Conservation (phyloP, 305 asterid species). For the Solanum hybrid region DNA sequence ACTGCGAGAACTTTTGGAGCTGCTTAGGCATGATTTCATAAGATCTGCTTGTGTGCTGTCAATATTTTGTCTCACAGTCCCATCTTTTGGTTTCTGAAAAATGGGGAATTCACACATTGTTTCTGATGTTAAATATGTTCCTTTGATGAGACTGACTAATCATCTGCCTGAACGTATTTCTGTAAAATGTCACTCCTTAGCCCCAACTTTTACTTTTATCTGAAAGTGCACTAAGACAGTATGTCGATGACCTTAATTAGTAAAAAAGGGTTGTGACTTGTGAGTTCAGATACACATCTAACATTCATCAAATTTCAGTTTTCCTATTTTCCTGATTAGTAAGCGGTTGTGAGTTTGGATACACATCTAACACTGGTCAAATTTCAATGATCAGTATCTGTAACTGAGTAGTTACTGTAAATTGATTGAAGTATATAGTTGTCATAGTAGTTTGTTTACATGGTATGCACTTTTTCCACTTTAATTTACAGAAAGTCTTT, state of each 20-base stretch:
- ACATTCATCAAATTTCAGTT: neutral
- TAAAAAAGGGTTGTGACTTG: neutral
- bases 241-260: neutral
- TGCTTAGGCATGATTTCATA: neutral
- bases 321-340: neutral
- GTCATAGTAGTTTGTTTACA: neutral
- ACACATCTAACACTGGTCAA: neutral
- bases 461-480: neutral
- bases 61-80: neutral
- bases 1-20: neutral
- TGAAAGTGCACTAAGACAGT: neutral
- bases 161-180: neutral
- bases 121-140: neutral
- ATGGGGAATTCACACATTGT: neutral
- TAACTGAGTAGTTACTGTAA: neutral
- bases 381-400: neutral
- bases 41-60: neutral
- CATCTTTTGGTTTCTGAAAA: neutral
- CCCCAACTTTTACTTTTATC: neutral
- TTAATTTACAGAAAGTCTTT: neutral
- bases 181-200: neutral
- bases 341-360: neutral
- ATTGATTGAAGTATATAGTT: neutral
- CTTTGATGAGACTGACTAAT: neutral
- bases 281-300: neutral